These are phyloP conservation scores for Amborella trichopoda DNA, from an alignment of 164 flowering plant species.

Conservation along the genomic window DNA sequence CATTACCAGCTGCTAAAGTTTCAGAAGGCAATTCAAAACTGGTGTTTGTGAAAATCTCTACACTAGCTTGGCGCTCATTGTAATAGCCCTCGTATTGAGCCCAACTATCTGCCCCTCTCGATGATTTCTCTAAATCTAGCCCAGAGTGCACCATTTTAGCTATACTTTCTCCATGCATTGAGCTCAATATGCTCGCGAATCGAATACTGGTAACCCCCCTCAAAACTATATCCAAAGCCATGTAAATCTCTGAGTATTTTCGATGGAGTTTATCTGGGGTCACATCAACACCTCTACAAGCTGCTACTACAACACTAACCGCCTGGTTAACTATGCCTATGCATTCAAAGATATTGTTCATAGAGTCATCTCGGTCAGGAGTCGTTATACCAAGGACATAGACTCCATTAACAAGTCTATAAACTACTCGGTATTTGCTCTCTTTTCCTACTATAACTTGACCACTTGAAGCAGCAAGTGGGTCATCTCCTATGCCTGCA, in stretches of 20 bases:
- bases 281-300: constrained; percentile 94
- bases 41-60: constrained; percentile 49
- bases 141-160: constrained; percentile 94
- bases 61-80: constrained; percentile 40
- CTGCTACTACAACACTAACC: constrained; percentile 75
- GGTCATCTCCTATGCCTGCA: constrained; percentile 75
- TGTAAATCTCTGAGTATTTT: constrained; percentile 80
- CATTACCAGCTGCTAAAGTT: constrained; percentile 81
- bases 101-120: constrained; percentile 85
- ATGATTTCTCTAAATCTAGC: constrained; percentile 60
- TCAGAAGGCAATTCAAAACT: constrained; percentile 73
- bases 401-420: constrained; percentile 77
- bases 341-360: constrained; percentile 85
- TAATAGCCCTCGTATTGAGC: constrained; percentile 32
- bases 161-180: constrained; percentile 85
- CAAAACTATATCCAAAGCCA: constrained; percentile 84
- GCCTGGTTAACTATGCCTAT: constrained; percentile 87
- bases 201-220: constrained; percentile 75
- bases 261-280: constrained; percentile 80
- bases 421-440: constrained; percentile 76
- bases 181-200: constrained; percentile 65
- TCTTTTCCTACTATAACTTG: constrained; percentile 90
- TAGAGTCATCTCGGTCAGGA: constrained; percentile 36
- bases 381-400: constrained; percentile 85
- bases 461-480: constrained; percentile 84